Evolutionary conservation across 495 filamentous ascomycete genomes (phyloP), one percentile per base, ranked within the genome.

Genomic region (Parachaetomium inaequale): DNA sequence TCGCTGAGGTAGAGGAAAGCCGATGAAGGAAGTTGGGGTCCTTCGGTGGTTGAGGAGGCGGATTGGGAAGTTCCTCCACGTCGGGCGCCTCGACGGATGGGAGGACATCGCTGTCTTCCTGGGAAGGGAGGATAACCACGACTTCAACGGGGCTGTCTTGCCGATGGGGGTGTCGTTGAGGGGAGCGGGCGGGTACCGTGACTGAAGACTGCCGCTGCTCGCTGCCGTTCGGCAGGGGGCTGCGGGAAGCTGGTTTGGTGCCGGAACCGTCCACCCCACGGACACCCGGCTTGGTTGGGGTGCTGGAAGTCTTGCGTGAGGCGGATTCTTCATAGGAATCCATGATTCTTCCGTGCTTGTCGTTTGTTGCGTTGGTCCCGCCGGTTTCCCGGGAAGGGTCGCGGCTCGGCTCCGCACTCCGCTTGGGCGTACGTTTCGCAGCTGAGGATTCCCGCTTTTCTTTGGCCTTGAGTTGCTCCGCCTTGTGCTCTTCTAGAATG

Each of bases 401-500:
- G 38, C 34, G 14, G 26, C 47, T 57, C 2, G 59, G 21, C 19
- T 54, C 26, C 23, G 28, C 17, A n/a, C 55, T 58, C 28, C n/a
- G 8, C 15, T 55, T 62, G 23, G 59, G 45, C 11, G 59, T 56
- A 7, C 4, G 2, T 1, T 32, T 47, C 0, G 38, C 54, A n/a
- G 38, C 26, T 3, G 31, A 26, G 1, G 34, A 17, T 6, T 52
- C 65, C 8, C 45, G 66, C 49, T 70, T 74, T 55, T 65, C 59
- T 43, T 54, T 68, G 2, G 58, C 58, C 5, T 25, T 52, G 34
- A 66, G 61, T 58, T 75, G 70, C 34, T 79, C 69, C 34, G 61
- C 59, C 50, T 61, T 69, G 38, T 79, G 74, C 42, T 76, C 68
- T 0, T 15, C 17, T 17, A 79, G 66, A 7, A 82, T 76, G 21